A percentile compares a stretch with the other conserved stretches of the same genome.
These are phyloP conservation scores for Favolaschia claudopus DNA, from an alignment of 768 basidiomycete genomes.

Conservation along the genomic window DNA sequence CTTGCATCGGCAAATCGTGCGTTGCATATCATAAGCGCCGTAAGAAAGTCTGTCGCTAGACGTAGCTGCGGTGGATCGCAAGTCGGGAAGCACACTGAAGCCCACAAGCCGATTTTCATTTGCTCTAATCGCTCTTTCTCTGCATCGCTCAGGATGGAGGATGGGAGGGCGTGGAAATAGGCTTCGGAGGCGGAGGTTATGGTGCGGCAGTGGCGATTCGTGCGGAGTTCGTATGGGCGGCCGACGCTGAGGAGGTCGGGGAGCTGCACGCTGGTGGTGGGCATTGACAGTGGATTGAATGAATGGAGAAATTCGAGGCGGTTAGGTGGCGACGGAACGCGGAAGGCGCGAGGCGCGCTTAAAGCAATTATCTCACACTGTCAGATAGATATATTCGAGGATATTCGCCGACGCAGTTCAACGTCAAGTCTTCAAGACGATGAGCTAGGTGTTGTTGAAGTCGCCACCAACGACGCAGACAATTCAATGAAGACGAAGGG, in stretches of 20 bases:
- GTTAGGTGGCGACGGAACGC: too few species aligned
- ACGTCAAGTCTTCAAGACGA: too few species aligned
- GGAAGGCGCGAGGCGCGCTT: too few species aligned
- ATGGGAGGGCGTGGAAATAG: slow-evolving; percentile 34
- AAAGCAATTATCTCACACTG: too few species aligned
- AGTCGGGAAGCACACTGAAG: slow-evolving; percentile 64
- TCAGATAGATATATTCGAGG: too few species aligned
- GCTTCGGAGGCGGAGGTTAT: slow-evolving; percentile 43
- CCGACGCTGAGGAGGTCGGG: slow-evolving; percentile 47
- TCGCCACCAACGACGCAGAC: too few species aligned
- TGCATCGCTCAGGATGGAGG: slow-evolving; percentile 31
- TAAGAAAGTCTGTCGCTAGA: slow-evolving; percentile 58
- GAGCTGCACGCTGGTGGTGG: slow-evolving; percentile 46
- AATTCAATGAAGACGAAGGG: too few species aligned
- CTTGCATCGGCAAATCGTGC: slow-evolving; percentile 32
- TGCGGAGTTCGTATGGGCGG: slow-evolving; percentile 43
- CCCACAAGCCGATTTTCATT: slow-evolving; percentile 58
- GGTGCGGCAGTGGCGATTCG: slow-evolving; percentile 46
- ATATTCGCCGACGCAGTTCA: too few species aligned
- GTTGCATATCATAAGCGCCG: slow-evolving; percentile 48
- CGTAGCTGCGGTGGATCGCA: slow-evolving; percentile 64
- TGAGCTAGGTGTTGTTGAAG: too few species aligned
- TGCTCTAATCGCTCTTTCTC: slow-evolving; percentile 37
- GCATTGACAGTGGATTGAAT: too few species aligned
- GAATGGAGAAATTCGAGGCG: too few species aligned